A percentile compares a stretch with the other conserved stretches of the same genome.
Conservation (phyloP, 2,329 filamentous ascomycete species). For the Neofusicoccum umdonicola region DNA sequence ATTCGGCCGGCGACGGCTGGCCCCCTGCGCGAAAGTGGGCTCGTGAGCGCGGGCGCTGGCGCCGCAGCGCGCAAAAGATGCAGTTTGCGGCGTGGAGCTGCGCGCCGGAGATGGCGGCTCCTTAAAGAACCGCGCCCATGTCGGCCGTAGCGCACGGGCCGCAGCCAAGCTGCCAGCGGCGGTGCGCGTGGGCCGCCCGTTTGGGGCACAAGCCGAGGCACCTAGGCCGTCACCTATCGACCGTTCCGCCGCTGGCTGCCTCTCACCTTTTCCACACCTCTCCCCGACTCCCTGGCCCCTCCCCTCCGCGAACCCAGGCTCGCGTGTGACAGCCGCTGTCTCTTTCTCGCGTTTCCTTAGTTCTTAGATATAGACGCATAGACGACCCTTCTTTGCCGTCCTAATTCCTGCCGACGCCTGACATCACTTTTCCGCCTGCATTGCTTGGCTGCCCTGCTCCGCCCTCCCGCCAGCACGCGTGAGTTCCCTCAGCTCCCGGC, state of each 20-base stretch:
- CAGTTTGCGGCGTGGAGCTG: background rate
- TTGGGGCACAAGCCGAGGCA: conserved; percentile 5
- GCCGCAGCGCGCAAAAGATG: background rate
- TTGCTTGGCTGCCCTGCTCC: conserved; percentile 4
- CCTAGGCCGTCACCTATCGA: background rate
- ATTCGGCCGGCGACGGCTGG: background rate
- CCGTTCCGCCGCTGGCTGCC: background rate
- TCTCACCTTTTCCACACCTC: background rate
- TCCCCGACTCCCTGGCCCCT: background rate
- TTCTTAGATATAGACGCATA: conserved; percentile 14
- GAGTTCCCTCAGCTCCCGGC: background rate
- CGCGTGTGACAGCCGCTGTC: background rate
- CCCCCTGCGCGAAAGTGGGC: background rate
- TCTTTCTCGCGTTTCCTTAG: background rate
- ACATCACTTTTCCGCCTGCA: conserved; percentile 12
- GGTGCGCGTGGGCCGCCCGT: background rate
- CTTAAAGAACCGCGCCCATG: background rate
- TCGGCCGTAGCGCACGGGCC: no score
- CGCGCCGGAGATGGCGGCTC: conserved; percentile 2
- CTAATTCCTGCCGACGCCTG: conserved; percentile 3
- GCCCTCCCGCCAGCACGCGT: background rate
- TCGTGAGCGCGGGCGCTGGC: background rate
- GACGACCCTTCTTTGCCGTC: background rate
- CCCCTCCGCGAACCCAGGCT: background rate
- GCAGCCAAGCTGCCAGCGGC: background rate